Base-by-base conservation (phyloP, 73 alveolate genomes). In the Paramecium tetraurelia region DNA sequence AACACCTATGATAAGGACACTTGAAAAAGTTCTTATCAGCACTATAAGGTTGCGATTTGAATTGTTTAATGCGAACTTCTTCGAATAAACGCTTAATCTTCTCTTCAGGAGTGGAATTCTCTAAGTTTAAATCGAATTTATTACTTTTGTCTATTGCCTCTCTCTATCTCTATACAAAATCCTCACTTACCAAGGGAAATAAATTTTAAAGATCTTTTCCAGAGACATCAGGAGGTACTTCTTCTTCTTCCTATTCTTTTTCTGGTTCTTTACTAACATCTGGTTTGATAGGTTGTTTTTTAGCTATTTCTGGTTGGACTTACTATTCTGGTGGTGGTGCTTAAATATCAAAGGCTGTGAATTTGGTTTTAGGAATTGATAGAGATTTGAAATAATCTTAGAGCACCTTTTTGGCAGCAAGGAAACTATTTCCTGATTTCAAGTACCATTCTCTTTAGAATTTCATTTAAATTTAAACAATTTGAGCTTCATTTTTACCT, bases 111-210 rank as follows among this genome's bases (percentile, higher is more conserved):
- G 59, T 72, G n/a, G 36, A 36, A 72, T 72, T 72, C 24, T 72
- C 86, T 72, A 72, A 35, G 7, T 24, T 68, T 12, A 16, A 12
- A 2, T 43, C 16, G 16, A 14, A 29, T 20, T n/a, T 5, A 2
- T 16, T 72, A 72, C 86, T 72, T 72, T 38, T 72, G 14, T 72
- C 86, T 12, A 72, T 20, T 35, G 59, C 38, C 18, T 72, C 86
- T 72, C 40, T 72, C 46, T 72, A 72, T 36, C 59, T 72, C 12
- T 72, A 72, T 10, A 72, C 59, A 72, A 72, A 72, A 8, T 72
- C 86, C 2, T 72, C 86, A 11, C 58, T 72, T 72, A 72, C 86
- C 14, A 72, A 38, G n/a, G 86, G 86, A 72, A 72, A 72, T 72
- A 72, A 35, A 16, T 72, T 72, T 18, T 36, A 72, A 31, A 36